Evolutionary conservation across 2,329 filamentous ascomycete genomes (phyloP).

Genomic region (Aureobasidium sp.): DNA sequence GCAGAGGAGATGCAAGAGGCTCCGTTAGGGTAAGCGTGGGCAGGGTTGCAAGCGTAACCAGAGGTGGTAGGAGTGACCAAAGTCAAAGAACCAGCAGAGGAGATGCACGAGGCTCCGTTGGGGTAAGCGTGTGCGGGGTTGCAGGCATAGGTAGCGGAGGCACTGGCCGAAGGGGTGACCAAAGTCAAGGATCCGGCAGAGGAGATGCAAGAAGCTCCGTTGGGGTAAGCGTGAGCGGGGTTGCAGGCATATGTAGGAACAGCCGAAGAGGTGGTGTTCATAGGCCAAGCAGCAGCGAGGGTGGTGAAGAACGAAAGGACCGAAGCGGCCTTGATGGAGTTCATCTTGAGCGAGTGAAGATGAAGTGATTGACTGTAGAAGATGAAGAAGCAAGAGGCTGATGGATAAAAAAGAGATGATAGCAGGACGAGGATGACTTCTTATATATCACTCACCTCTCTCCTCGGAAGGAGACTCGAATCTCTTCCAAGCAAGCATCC

Average conservation of each 20-base stretch:
- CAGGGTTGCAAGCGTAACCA: conserved; percentile 12
- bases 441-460: neutral
- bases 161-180: neutral
- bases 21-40: neutral
- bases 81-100: conserved; percentile 14
- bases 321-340: conserved; percentile 5
- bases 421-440: neutral
- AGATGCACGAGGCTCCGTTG: neutral
- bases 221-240: conserved; percentile 17
- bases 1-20: conserved; percentile 6
- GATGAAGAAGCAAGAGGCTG: neutral
- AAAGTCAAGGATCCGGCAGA: conserved; percentile 13
- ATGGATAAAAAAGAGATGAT: neutral
- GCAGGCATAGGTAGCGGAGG: conserved; percentile 14
- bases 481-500: neutral
- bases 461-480: neutral
- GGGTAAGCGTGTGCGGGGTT: conserved; percentile 2
- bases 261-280: neutral
- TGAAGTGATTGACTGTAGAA: neutral
- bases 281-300: neutral
- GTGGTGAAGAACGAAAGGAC: neutral
- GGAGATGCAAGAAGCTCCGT: conserved; percentile 10
- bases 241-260: conserved; percentile 17
- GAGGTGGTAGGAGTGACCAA: neutral
- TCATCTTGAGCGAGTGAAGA: conserved; percentile 8